Base-by-base conservation (phyloP, 2,329 filamentous ascomycete species). In the Neocatenulostroma microsporum region DNA sequence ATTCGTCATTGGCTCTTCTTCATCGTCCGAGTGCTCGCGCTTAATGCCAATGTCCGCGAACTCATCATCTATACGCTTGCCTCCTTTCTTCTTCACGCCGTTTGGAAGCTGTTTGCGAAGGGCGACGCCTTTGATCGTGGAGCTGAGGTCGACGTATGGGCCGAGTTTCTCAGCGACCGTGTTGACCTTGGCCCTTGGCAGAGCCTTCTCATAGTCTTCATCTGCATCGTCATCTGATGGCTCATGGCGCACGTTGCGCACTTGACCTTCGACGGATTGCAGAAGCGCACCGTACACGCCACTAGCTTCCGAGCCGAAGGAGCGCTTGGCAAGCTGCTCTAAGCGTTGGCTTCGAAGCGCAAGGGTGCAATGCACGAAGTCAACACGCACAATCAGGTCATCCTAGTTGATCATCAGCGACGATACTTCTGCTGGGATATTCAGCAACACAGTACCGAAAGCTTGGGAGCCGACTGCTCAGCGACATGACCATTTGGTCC, bases 311-410 rank as follows among this genome's bases (percentile, higher is more conserved):
- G 78, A 70, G 29, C 87, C 84, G 14, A 91, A 72, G 21, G 74
- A 70, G 36, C 82, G 76, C 34, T 78, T 72, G 1, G 79, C 85
- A 39, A 87, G 74, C n/a, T 78, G 70, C 35, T 81, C 76, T 3
- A 96, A 76, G 14, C 78, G 76, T 46, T 80, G 74, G 51, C 86
- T 94, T 39, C 89, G 84, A 45, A 94, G 69, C 33, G 84, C 79
- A 8, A 95, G 84, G 5, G 81, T 69, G 41, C 86, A 84, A 59
- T 89, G 93, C 38, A 88, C 82, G 53, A 85, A 81, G 56, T 94
- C 95, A 37, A 95, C 69, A 19, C 81, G 77, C 32, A 96, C 68
- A 23, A 88, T 72, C 46, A 87, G 68, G 40, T 82, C 74, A 33
- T 77, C 73, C 80, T 93, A 55, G 13, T 46, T 33, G 38, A 43